Evolutionary conservation across 164 flowering plant genomes (phyloP).

Genomic region (Dillenia turbinata): DNA sequence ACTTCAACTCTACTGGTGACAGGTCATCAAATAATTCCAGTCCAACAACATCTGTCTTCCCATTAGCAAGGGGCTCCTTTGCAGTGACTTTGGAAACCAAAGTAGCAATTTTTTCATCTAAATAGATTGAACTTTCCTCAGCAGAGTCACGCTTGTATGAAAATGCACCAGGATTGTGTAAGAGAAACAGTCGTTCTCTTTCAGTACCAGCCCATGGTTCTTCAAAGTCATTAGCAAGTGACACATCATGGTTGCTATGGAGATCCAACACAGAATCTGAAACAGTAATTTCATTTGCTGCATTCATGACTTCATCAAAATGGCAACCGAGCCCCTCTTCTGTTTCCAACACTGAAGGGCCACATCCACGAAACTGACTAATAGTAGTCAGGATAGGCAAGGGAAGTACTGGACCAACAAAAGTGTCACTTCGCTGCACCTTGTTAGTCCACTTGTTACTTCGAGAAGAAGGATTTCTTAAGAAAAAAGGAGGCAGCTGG

Average conservation of each 20-base stretch:
- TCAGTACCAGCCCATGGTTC: constrained; percentile 28
- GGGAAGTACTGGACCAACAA: constrained; percentile 78
- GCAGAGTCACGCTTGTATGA: constrained; percentile 1
- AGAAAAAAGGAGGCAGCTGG: constrained; percentile 60
- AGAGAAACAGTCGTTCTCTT: constrained; percentile 21
- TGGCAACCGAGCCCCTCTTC: constrained; percentile 21
- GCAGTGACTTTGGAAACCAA: constrained; percentile 26
- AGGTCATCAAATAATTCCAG: constrained; percentile 54
- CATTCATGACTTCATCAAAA: constrained; percentile 40
- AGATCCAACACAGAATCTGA: constrained; percentile 12
- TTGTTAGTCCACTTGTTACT: constrained; percentile 50
- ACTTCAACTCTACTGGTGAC: constrained; percentile 55
- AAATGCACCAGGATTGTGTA: constrained; percentile 25
- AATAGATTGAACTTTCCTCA: neutral
- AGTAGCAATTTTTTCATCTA: constrained; percentile 10
- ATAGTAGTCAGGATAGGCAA: constrained; percentile 45
- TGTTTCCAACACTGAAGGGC: constrained; percentile 17
- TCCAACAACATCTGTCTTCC: constrained; percentile 16
- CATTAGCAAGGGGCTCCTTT: constrained; percentile 12
- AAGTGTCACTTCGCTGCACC: constrained; percentile 20
- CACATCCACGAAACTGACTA: constrained; percentile 18
- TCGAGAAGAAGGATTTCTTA: constrained; percentile 43
- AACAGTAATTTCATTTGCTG: constrained; percentile 27
- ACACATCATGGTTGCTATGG: constrained; percentile 23
- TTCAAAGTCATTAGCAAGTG: constrained; percentile 53